A percentile compares a stretch with the other conserved stretches of the same genome.
These are phyloP conservation scores for Immersiporthe knoxdaviesiana DNA, from an alignment of 2,329 filamentous ascomycete species.

Conservation along the genomic window DNA sequence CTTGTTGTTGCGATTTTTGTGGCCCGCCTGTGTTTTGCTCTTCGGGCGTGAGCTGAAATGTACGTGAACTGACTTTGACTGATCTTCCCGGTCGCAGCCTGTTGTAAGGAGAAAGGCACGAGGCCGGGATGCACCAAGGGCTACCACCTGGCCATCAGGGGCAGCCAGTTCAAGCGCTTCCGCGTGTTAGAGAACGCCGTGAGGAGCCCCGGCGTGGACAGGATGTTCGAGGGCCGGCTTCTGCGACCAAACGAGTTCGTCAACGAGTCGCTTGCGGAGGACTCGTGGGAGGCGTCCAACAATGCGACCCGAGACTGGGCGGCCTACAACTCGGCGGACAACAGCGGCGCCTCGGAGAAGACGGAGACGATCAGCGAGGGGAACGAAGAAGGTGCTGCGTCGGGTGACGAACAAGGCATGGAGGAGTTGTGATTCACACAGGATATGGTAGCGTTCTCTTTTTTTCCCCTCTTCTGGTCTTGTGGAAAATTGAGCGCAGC, in stretches of 20 bases:
- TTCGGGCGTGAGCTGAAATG: background rate
- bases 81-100: slow-evolving; percentile 13
- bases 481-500: background rate
- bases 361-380: slow-evolving; percentile 15
- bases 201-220: slow-evolving; percentile 4
- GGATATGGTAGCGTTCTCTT: background rate
- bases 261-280: slow-evolving; percentile 15
- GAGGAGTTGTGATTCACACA: background rate
- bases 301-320: background rate
- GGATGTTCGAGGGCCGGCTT: slow-evolving; percentile 24
- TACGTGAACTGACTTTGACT: background rate
- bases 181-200: background rate
- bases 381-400: slow-evolving; percentile 1
- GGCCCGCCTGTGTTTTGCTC: background rate
- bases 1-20: background rate
- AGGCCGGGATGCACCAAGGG: slow-evolving; percentile 21
- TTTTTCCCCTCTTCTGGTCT: background rate
- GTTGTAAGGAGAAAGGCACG: slow-evolving; percentile 18
- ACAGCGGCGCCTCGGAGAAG: slow-evolving; percentile 11
- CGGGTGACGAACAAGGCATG: background rate
- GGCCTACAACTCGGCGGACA: background rate
- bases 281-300: background rate
- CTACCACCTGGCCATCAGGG: slow-evolving; percentile 21
- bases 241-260: slow-evolving; percentile 26
- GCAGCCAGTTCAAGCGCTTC: slow-evolving; percentile 17